A percentile compares a stretch with the other conserved stretches of the same genome.
Conservation (phyloP, 768 basidiomycete species). For the Psilocybe subaeruginosa region DNA sequence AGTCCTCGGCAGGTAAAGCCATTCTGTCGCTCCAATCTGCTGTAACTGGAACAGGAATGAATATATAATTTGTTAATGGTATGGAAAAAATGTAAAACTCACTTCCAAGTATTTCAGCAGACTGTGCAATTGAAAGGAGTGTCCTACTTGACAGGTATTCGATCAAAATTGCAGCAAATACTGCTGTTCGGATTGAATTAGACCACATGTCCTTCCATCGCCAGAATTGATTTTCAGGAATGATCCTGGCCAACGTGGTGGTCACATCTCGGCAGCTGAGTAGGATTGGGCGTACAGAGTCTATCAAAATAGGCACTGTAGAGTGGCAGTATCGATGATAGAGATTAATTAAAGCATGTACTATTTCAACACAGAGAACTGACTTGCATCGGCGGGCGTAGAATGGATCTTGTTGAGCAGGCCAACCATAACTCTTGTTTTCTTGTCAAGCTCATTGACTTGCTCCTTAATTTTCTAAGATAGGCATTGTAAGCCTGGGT, state of each 20-base stretch:
- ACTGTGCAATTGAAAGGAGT: conserved; percentile 58
- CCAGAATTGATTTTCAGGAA: conserved; percentile 80
- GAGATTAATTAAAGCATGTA: neutral
- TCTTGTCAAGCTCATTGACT: conserved; percentile 75
- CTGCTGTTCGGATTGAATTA: conserved; percentile 63
- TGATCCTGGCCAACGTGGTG: conserved; percentile 53
- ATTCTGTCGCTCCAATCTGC: conserved; percentile 73
- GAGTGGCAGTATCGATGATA: conserved; percentile 7
- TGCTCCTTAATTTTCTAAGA: conserved; percentile 81
- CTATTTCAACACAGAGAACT: conserved; percentile 24
- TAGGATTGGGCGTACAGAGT: conserved; percentile 58
- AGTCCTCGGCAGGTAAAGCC: conserved; percentile 71
- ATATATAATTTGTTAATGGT: too few relatives aligned
- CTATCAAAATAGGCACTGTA: conserved; percentile 63
- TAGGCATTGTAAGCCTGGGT: neutral
- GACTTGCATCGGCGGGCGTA: conserved; percentile 63
- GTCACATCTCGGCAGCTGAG: conserved; percentile 54
- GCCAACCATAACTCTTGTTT: conserved; percentile 72
- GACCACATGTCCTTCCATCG: conserved; percentile 86
- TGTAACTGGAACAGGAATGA: conserved; percentile 48
- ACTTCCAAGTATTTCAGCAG: conserved; percentile 68
- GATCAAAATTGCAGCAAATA: conserved; percentile 68
- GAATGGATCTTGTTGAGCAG: conserved; percentile 80
- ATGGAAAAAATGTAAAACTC: conserved; percentile 29
- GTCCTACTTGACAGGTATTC: conserved; percentile 64